Conservation (phyloP, 139 green algal genomes). For the Penium margaritaceum region DNA sequence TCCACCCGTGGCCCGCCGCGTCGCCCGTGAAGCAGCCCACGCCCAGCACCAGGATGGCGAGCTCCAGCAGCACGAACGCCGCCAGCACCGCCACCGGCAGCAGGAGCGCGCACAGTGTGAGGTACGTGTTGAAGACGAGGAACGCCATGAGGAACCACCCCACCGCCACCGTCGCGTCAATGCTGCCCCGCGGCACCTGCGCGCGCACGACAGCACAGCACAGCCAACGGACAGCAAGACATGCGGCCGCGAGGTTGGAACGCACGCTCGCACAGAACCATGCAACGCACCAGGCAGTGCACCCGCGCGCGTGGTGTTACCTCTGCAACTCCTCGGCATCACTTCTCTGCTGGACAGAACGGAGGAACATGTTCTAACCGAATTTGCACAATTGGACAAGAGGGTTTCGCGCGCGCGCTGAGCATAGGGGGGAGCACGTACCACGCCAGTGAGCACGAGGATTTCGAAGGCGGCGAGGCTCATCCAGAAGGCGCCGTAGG, state of each 20-base stretch:
- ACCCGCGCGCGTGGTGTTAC: too few relatives aligned
- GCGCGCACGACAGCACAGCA: too few relatives aligned
- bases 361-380: too few relatives aligned
- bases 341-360: too few relatives aligned
- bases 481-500: conserved; percentile 13
- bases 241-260: too few relatives aligned
- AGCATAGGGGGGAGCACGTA: too few relatives aligned
- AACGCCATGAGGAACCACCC: conserved; percentile 15
- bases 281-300: too few relatives aligned
- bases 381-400: neutral
- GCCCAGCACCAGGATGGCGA: neutral
- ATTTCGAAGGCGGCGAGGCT: conserved; percentile 6
- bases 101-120: neutral
- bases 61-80: neutral
- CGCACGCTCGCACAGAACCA: too few relatives aligned
- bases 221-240: too few relatives aligned
- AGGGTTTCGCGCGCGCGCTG: too few relatives aligned
- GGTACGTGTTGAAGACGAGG: conserved; percentile 16
- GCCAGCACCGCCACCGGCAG: neutral
- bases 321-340: too few relatives aligned
- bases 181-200: neutral
- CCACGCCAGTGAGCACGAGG: too few relatives aligned
- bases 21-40: neutral
- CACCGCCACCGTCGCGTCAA: neutral
- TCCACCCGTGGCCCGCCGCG: neutral